Evolutionary conservation across 805 yeast genomes (phyloP), one percentile per base, ranked within the genome.

Genomic region (Ogataea chonburiensis): DNA sequence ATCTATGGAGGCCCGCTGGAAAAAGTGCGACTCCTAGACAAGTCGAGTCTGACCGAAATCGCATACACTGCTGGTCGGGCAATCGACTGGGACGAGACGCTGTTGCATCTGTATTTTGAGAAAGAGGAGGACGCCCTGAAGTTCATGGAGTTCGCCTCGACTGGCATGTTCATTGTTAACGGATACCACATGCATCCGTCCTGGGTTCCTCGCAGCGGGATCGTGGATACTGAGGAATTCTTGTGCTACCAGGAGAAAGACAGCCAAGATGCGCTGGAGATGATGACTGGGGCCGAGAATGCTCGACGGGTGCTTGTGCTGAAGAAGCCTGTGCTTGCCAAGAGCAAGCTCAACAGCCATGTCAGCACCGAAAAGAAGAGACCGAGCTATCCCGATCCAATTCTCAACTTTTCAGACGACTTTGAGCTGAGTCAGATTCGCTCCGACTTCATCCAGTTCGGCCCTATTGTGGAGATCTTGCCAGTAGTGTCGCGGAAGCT

Each of bases 1-100:
- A 62, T 81, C 0, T 64, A 68, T 46, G 89, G 93, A 2, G 94
- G 94, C 0, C 84, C 86, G 0, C 57, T 84, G 32, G 86, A 81
- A 43, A 69, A 67, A 33, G 48, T 80, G 4, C 61, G 56, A 10
- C 47, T 64, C 18, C 34, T 50, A 13, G 44, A 42, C 19, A 48
- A 36, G 16, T 53, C 49, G n/a, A 46, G 42, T 13, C 30, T 42
- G 31, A 43, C 28, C 14, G 43, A 36, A 17, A 20, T 34, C 7
- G 33, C 15, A 4, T 25, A 39, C 34, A 37, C 41, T 14, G 13
- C 42, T 20, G 45, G 46, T 10, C 34, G 45, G n/a, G 31, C 44
- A 1, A 46, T 42, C 21, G 48, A 37, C 37, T 63, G 51, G 66
- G 47, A 36, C 27, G 52, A 42, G 23, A 47, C 41, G 6, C 45